Evolutionary conservation across 805 yeast species (phyloP), one percentile per base, ranked within the genome.

Genomic region (Starmerella floris): DNA sequence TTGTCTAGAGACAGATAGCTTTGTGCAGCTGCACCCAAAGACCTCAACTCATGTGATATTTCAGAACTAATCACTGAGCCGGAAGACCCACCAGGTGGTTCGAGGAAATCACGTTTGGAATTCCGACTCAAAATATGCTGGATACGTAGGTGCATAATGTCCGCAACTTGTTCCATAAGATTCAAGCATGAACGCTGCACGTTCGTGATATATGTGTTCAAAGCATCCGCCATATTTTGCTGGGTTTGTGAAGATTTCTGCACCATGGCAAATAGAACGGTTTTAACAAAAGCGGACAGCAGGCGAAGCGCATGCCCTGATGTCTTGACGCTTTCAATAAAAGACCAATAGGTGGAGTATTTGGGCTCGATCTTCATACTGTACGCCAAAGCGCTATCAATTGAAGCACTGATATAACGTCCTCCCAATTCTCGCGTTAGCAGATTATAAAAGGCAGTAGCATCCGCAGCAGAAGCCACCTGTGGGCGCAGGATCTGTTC

Each of bases 191-290:
- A 77, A 71, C 44, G 73, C 63, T 35, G 74, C 57, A 28, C 80
- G 65, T 53, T 74, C 73, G 20, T 67, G 67, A 54, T 49, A 34
- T 51, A 54, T 22, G 46, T 41, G 56, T 83, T 82, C 20, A 82
- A 73, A 46, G 75, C 61, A 37, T 69, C 73, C 26, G 73, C 71
- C 63, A 81, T 74, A 48, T 76, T 66, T 43, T 69, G 72, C 52
- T 78, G 74, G 15, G 73, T 64, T 19, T 42, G 34, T 8, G 65
- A 64, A 2, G 81, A 77, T 1, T 74, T 62, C 31, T 68, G 70
- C 2, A 85, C 71, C 59, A 87, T 68, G 0, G 95, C 94, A 31
- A 83, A 63, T 16, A 85, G 72, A 37, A 83, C 77, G 17, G 79
- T 76, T 54, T 81, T 79, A 40, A 80, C 76, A 44, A 83, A 76